phyloP scores from a whole-genome alignment of 2,329 filamentous ascomycete genomes.

The Aureobasidium lini region DNA sequence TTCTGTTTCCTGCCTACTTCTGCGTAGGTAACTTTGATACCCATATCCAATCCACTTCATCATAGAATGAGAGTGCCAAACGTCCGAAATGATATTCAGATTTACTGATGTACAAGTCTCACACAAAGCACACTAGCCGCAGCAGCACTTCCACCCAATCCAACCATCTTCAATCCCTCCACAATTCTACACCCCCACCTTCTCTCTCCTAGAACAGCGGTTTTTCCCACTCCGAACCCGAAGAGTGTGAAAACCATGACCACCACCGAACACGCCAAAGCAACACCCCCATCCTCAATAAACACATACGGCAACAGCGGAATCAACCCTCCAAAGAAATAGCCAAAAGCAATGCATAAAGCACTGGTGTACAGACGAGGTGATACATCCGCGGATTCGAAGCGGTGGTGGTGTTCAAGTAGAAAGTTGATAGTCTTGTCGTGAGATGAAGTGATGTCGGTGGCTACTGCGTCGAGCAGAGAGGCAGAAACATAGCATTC shows the following conservation, averaged over 20 bases:
- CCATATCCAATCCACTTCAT: not conserved
- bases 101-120: slow-evolving; percentile 15
- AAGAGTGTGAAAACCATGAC: slow-evolving; percentile 56
- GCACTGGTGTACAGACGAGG: slow-evolving; percentile 46
- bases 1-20: not conserved
- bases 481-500: slow-evolving; percentile 4
- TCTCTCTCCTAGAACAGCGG: slow-evolving; percentile 41
- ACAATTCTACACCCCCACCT: slow-evolving; percentile 14
- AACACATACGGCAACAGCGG: slow-evolving; percentile 65
- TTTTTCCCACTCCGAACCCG: slow-evolving; percentile 59
- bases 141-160: slow-evolving; percentile 58
- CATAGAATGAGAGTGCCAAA: not conserved
- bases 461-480: not conserved
- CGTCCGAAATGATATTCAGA: not conserved
- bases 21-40: not conserved
- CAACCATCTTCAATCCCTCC: slow-evolving; percentile 53
- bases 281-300: slow-evolving; percentile 35
- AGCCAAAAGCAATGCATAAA: slow-evolving; percentile 59
- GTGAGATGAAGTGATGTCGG: not conserved
- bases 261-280: slow-evolving; percentile 51
- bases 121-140: slow-evolving; percentile 51
- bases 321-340: slow-evolving; percentile 64
- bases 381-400: slow-evolving; percentile 35
- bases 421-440: slow-evolving; percentile 5
- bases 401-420: slow-evolving; percentile 35